Conservation (phyloP, 129 eudicot species). For the Logfia minima region DNA sequence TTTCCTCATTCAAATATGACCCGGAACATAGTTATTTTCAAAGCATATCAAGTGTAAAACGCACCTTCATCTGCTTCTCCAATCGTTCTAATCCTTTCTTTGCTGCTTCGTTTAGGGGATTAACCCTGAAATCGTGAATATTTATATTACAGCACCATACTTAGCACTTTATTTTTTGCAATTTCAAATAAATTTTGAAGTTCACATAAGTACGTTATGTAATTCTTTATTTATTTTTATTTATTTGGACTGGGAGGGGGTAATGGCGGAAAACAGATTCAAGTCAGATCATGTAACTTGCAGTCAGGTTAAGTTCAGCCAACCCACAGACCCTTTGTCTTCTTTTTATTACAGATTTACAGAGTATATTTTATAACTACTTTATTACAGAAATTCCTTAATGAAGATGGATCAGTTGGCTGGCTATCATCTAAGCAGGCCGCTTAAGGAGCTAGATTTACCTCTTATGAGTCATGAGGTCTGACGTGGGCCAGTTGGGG, state of each 20-base stretch:
- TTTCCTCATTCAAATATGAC: not conserved
- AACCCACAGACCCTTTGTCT: not conserved
- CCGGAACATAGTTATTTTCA: not conserved
- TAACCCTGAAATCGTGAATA: slow-evolving; percentile 55
- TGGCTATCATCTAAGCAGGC: too few species aligned
- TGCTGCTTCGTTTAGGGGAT: slow-evolving; percentile 90
- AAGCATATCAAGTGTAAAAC: not conserved
- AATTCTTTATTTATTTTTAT: not conserved
- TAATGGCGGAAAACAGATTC: not conserved
- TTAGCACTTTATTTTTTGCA: slow-evolving; percentile 3
- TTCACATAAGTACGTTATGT: not conserved
- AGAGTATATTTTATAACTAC: too few species aligned
- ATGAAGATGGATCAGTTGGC: too few species aligned
- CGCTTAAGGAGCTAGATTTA: too few species aligned
- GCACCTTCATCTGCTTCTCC: slow-evolving; percentile 97
- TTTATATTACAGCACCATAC: slow-evolving; percentile 4
- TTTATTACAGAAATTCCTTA: too few species aligned
- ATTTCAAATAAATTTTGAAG: not conserved
- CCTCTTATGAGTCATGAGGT: too few species aligned
- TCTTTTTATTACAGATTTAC: too few species aligned
- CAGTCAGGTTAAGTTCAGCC: not conserved
- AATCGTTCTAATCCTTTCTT: slow-evolving; percentile 89
- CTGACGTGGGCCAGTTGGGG: too few species aligned
- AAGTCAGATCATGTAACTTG: not conserved
- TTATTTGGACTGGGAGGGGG: not conserved